Base-by-base conservation (phyloP, 2,329 filamentous ascomycete genomes). In the Apiospora kogelbergensis region DNA sequence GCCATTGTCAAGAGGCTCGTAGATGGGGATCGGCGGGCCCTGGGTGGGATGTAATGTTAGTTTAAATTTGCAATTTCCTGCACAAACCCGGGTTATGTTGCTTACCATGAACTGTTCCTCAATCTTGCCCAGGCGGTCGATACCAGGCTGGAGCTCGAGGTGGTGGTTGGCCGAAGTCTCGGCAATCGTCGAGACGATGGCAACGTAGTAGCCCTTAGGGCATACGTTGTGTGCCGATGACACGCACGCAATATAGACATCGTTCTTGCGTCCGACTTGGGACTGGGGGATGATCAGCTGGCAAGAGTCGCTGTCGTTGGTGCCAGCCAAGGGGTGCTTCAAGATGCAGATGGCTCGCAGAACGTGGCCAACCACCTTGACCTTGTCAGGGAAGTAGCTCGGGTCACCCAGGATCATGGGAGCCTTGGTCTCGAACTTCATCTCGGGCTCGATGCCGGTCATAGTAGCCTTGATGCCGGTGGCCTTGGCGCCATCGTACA, bases 281-380 rank as follows among this genome's bases (percentile, higher is more conserved):
- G 93, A 97, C 84, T 99, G 96, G 30, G 97, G 96, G 76, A 99
- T 97, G 82, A 99, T 99, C 73, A 99, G 85, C 84, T 99, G 96
- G 76, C 92, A 86, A 60, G 95, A 98, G 82, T 99, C 96, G 78
- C 88, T 88, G 78, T 97, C 92, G 79, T 91, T 92, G 72, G 96
- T 98, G 80, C 93, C 94, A 73, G 94, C 90, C 74, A 98, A 88
- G 48, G 96, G 95, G 84, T 99, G 95, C 83, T 97, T 97, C 76
- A 99, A 86, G 76, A 99, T 95, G 84, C 96, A 99, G 80, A 99
- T 98, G 70, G 96, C 95, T 82, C 97, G 96, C 74, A 99, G 87
- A 69, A 99, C 89, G 80, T 98, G 93, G 73, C 95, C 95, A 66
- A 93, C 90, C 67, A 97, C 90, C 82, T 91, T 92, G 75, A 92